Evolutionary conservation across 768 basidiomycete species (phyloP).

Genomic region (Termitomyces bulborhizus): DNA sequence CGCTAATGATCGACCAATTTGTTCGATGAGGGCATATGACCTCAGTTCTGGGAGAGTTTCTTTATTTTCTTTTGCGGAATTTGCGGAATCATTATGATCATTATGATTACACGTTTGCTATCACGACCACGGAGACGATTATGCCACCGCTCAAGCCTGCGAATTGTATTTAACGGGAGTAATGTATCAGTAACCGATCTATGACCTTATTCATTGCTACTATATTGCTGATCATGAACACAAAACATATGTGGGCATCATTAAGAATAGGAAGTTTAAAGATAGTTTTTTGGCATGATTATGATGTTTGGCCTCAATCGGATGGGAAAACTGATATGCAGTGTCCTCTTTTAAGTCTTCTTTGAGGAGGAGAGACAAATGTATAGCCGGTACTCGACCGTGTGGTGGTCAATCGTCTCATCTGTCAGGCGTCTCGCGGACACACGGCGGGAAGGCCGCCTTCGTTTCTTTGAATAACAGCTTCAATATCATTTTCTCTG

Average conservation of each 20-base stretch:
- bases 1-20: not conserved
- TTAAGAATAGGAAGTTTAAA: no score
- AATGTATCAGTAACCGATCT: not conserved
- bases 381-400: no score
- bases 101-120: not conserved
- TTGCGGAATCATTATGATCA: not conserved
- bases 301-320: no score
- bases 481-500: constrained; percentile 88
- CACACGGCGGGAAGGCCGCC: no score
- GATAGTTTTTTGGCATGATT: no score
- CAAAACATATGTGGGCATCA: not conserved
- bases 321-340: not conserved
- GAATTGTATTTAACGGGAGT: not conserved
- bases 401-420: not conserved
- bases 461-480: constrained; percentile 53
- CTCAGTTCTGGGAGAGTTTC: no score
- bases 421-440: not conserved
- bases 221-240: not conserved
- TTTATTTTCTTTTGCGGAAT: not conserved
- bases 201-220: not conserved
- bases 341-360: no score
- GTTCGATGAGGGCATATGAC: not conserved
- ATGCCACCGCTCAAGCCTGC: not conserved
- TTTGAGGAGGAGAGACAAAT: no score
- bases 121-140: not conserved